These are phyloP conservation scores for grape (Vitis vinifera) DNA, from an alignment of 164 flowering plant species.

Conservation along the genomic window DNA sequence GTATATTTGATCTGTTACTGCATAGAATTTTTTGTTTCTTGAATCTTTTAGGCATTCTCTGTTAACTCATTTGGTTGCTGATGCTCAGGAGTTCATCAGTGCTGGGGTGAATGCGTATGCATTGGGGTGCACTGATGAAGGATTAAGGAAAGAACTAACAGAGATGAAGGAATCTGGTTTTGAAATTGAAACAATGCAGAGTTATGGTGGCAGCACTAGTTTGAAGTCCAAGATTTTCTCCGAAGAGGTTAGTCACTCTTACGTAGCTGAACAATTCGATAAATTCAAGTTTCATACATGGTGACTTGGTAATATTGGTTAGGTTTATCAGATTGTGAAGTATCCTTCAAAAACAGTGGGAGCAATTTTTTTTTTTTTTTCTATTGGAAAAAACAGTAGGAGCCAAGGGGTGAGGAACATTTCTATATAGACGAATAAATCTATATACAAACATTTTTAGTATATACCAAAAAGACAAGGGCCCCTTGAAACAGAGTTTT, in stretches of 20 bases:
- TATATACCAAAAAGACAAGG: too few species aligned
- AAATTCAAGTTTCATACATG: neutral
- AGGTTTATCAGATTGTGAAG: neutral
- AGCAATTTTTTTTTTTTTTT: too few species aligned
- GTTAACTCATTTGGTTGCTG: conserved; percentile 5
- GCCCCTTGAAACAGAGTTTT: too few species aligned
- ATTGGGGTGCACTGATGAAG: conserved; percentile 91
- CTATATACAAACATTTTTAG: too few species aligned
- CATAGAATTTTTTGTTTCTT: neutral
- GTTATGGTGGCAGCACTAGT: conserved; percentile 70
- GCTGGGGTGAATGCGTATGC: conserved; percentile 98
- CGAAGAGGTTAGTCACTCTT: conserved; percentile 54
- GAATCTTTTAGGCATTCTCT: neutral
- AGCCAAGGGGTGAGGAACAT: too few species aligned
- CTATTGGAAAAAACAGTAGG: too few species aligned
- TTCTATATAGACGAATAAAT: too few species aligned
- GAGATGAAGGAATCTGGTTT: conserved; percentile 75
- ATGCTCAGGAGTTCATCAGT: conserved; percentile 78
- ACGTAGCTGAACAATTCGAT: neutral
- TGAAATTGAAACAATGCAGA: conserved; percentile 70
- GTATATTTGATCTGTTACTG: conserved; percentile 38
- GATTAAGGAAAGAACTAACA: conserved; percentile 74
- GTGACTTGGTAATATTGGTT: neutral
- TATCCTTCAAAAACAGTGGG: too few species aligned
- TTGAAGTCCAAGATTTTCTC: conserved; percentile 67